Percentiles rank a stretch among this genome's conserved stretches.
phyloP scores from a whole-genome alignment of 225 moss, liverwort and hornwort genomes.

The Sphagnum contortum region DNA sequence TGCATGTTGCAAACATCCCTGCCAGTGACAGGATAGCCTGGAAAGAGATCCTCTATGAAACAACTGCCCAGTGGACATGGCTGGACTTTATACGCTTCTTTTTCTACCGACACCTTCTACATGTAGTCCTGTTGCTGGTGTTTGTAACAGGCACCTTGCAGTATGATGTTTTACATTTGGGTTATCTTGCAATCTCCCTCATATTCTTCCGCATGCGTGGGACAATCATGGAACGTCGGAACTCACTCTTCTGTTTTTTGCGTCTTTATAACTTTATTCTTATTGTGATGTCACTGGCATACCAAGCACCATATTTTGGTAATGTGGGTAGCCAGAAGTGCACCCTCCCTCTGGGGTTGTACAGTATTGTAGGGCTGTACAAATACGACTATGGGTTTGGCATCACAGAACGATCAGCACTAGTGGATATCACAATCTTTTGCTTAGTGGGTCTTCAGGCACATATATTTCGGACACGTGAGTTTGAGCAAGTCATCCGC shows the following conservation, averaged over 20 bases:
- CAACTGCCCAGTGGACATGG: conserved; percentile 81
- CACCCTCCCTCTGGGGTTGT: conserved; percentile 50
- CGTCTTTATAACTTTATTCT: conserved; percentile 87
- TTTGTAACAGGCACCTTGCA: conserved; percentile 96
- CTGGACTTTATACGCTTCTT: conserved; percentile 79
- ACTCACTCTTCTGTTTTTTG: conserved; percentile 73
- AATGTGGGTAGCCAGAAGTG: conserved; percentile 37
- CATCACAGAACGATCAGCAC: conserved; percentile 86
- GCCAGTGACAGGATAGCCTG: conserved; percentile 77
- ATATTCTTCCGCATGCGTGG: conserved; percentile 96
- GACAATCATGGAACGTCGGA: conserved; percentile 85
- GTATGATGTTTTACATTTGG: conserved; percentile 90
- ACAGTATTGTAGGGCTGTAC: conserved; percentile 74
- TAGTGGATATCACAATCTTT: conserved; percentile 95
- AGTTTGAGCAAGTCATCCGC: conserved; percentile 92
- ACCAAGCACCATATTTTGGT: conserved; percentile 89
- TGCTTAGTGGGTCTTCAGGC: conserved; percentile 86
- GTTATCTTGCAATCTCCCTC: conserved; percentile 86
- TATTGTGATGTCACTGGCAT: conserved; percentile 73
- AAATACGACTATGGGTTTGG: conserved; percentile 91
- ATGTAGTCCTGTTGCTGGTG: conserved; percentile 83
- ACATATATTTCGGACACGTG: conserved; percentile 78
- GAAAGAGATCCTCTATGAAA: conserved; percentile 90
- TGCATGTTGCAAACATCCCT: conserved; percentile 50
- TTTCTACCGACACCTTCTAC: conserved; percentile 89